phyloP scores from a whole-genome alignment of 805 yeast genomes.

The Yamadazyma kitorensis region DNA sequence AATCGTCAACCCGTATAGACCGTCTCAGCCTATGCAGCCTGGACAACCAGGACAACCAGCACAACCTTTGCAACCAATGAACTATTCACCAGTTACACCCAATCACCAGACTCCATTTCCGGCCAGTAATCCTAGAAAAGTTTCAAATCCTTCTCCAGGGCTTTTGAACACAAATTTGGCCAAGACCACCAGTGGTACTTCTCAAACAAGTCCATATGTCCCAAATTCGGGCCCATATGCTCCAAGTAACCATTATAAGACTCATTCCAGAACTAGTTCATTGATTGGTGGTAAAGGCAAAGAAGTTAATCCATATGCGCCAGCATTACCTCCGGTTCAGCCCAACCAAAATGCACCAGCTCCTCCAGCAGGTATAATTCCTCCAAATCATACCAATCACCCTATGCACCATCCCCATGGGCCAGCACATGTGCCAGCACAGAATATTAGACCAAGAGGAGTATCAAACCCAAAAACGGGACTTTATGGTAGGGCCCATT shows the following conservation, averaged over 20 bases:
- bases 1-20: slow-evolving; percentile 28
- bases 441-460: slow-evolving; percentile 10
- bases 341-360: neutral
- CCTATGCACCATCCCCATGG: slow-evolving; percentile 1
- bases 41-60: slow-evolving; percentile 5
- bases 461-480: slow-evolving; percentile 16
- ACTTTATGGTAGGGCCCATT: slow-evolving; percentile 21
- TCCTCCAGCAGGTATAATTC: slow-evolving; percentile 4
- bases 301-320: slow-evolving; percentile 42
- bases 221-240: slow-evolving; percentile 46
- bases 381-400: slow-evolving; percentile 1
- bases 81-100: slow-evolving; percentile 6
- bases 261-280: slow-evolving; percentile 40
- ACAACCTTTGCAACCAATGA: slow-evolving; percentile 1
- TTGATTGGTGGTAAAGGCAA: slow-evolving; percentile 39
- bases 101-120: slow-evolving; percentile 2
- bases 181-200: slow-evolving; percentile 17
- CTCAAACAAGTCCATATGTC: slow-evolving; percentile 38
- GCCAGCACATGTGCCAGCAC: slow-evolving; percentile 5
- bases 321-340: slow-evolving; percentile 14
- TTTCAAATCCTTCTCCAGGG: slow-evolving; percentile 10
- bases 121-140: slow-evolving; percentile 8
- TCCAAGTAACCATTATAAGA: slow-evolving; percentile 30
- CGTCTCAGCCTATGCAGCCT: slow-evolving; percentile 4
- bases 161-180: slow-evolving; percentile 25